Base-by-base conservation (phyloP, 2,329 filamentous ascomycete species). In the Myriangium duriaei region DNA sequence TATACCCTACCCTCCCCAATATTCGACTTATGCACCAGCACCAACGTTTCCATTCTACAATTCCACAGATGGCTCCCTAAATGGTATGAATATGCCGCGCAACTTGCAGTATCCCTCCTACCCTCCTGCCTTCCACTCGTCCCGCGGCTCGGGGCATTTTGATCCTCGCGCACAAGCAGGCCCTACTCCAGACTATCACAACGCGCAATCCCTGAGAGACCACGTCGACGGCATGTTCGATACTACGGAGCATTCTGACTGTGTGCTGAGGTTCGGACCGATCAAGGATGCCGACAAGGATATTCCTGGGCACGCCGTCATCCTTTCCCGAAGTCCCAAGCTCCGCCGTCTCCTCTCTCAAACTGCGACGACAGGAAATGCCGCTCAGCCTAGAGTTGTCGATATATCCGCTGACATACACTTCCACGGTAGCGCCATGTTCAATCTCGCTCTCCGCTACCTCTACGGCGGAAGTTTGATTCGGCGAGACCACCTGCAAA, bases 401-500 rank as follows among this genome's bases (percentile, higher is more conserved):
- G 28, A 31, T 11, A 18, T 39, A 10, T 19, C 36, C 9, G 29
- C 21, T 12, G 17, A 24, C 16, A 30, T 30, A 6, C 7, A 32
- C 6, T 39, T 39, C 14, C 16, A 30, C 9, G 36, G 28, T 17
- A 30, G 36, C 12, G 30, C 19, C 11, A 17, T 39, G n/a, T 39
- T 39, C 18, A 31, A 16, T 9, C 11, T 39, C 16, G 36, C 36
- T 11, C 11, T 39, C 7, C 36, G 36, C 12, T 30, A 16, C 17
- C 30, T 39, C 7, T 39, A 39, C 18, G 36, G 36, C 14, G 36
- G 30, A 11, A 16, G 28, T 13, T 26, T 39, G 16, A 18, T 39
- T 12, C 21, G 36, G 11, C 21, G 36, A n/a, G 36, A 39, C 14
- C 29, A 39, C 12, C 17, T 39, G 19, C 36, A 29, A 12, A 21